Evolutionary conservation across 345 rosid species (phyloP).

Genomic region (Ceriops zippeliana): DNA sequence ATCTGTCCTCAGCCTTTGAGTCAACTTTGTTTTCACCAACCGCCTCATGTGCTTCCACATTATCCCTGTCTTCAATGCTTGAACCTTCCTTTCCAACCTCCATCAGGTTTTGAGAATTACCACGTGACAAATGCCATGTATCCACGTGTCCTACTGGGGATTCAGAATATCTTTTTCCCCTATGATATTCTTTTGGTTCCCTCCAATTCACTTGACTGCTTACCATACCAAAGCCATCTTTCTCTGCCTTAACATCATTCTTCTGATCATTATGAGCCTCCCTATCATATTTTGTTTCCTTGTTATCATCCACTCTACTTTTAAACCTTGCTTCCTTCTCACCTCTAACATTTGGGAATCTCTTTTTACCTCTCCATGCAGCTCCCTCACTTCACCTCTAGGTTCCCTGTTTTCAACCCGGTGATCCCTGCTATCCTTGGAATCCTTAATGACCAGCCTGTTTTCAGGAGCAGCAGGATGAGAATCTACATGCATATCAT

Average conservation of each 20-base stretch:
- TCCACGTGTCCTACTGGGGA: constrained; percentile 50
- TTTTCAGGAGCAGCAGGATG: constrained; percentile 39
- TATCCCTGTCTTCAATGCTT: constrained; percentile 48
- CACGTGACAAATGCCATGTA: constrained; percentile 60
- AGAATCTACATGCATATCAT: constrained; percentile 57
- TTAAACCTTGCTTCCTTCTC: constrained; percentile 75
- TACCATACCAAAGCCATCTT: constrained; percentile 48
- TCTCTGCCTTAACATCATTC: constrained; percentile 57
- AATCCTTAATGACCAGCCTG: constrained; percentile 55
- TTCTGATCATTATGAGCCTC: constrained; percentile 52
- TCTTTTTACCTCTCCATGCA: constrained; percentile 58
- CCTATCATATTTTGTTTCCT: constrained; percentile 60
- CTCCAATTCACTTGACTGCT: constrained; percentile 67
- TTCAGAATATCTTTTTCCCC: constrained; percentile 75
- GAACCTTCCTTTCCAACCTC: constrained; percentile 64
- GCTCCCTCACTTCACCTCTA: constrained; percentile 59
- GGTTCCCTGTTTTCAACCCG: constrained; percentile 57
- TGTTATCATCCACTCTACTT: constrained; percentile 57
- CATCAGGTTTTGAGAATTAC: constrained; percentile 45
- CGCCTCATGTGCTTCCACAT: constrained; percentile 60
- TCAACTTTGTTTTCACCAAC: constrained; percentile 89
- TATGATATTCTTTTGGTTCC: constrained; percentile 74
- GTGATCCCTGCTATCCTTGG: constrained; percentile 59
- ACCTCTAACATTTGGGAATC: constrained; percentile 57
- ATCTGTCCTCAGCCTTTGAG: constrained; percentile 72